phyloP scores from a whole-genome alignment of 148 eudicot species.

The Heliosperma pusillum region DNA sequence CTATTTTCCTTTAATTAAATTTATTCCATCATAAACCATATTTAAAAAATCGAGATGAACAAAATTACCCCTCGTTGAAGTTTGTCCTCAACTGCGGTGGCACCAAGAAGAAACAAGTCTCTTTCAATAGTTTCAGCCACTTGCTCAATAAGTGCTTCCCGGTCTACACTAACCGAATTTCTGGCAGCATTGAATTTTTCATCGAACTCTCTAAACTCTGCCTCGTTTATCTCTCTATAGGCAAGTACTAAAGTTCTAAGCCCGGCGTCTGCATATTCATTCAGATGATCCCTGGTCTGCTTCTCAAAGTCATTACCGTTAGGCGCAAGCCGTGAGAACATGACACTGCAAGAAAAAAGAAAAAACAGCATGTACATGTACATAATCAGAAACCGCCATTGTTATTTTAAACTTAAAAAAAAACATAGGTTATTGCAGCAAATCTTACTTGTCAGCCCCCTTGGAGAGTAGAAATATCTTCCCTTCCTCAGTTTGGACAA shows the following conservation, averaged over 20 bases:
- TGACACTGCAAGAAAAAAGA: conserved; percentile 52
- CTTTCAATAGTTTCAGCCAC: conserved; percentile 64
- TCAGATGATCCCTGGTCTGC: conserved; percentile 70
- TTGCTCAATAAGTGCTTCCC: conserved; percentile 62
- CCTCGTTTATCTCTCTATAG: conserved; percentile 64
- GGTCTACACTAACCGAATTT: conserved; percentile 70
- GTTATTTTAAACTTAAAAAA: neutral
- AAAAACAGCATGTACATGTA: conserved; percentile 6
- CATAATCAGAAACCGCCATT: conserved; percentile 3
- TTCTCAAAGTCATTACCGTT: conserved; percentile 69
- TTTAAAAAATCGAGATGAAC: too few species aligned
- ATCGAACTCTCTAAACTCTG: conserved; percentile 58
- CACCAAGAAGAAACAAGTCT: conserved; percentile 91
- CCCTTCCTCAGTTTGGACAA: conserved; percentile 73
- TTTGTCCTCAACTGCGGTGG: conserved; percentile 98
- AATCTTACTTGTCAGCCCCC: conserved; percentile 88
- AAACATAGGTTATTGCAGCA: neutral
- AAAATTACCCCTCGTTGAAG: conserved; percentile 83
- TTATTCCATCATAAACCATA: too few species aligned
- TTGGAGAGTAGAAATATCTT: conserved; percentile 63
- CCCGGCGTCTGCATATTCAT: conserved; percentile 95
- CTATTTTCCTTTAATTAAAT: too few species aligned
- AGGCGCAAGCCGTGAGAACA: conserved; percentile 76
- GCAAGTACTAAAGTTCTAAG: conserved; percentile 89
- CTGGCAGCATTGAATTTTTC: conserved; percentile 62